phyloP scores from a whole-genome alignment of 1,284 basidiomycete species.

The Hemileia vastatrix region DNA sequence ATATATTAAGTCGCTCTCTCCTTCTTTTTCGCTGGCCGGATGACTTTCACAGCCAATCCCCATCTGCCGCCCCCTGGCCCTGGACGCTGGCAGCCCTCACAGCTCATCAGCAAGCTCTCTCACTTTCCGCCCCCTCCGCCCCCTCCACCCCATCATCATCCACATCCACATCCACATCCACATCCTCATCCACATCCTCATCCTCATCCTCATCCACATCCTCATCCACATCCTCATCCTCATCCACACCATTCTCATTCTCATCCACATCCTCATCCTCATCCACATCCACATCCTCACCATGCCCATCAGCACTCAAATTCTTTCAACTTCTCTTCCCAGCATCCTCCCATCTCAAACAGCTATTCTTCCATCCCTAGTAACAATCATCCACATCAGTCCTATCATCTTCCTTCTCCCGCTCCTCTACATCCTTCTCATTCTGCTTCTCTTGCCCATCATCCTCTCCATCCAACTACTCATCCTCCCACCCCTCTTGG shows the following conservation, averaged over 20 bases:
- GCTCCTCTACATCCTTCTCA: not conserved
- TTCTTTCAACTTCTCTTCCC: not conserved
- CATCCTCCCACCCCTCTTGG: constrained; percentile 24
- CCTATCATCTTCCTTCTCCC: not conserved
- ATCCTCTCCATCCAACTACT: constrained; percentile 5
- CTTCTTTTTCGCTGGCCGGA: no score
- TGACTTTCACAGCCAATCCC: no score
- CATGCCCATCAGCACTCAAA: not conserved
- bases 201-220: not conserved
- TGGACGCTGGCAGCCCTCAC: constrained; percentile 14
- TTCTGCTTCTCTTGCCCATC: not conserved
- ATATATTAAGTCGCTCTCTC: no score
- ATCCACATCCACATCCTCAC: not conserved
- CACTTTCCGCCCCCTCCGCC: constrained; percentile 1
- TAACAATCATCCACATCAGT: not conserved
- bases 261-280: not conserved
- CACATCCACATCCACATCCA: not conserved
- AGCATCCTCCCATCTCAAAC: not conserved
- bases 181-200: not conserved
- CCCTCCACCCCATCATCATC: not conserved
- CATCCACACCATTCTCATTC: constrained; percentile 1
- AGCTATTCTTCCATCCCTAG: not conserved
- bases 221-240: not conserved
- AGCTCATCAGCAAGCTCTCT: constrained; percentile 9
- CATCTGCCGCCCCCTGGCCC: no score